These are phyloP conservation scores for Suillus plorans DNA, from an alignment of 768 basidiomycete species.

Conservation along the genomic window DNA sequence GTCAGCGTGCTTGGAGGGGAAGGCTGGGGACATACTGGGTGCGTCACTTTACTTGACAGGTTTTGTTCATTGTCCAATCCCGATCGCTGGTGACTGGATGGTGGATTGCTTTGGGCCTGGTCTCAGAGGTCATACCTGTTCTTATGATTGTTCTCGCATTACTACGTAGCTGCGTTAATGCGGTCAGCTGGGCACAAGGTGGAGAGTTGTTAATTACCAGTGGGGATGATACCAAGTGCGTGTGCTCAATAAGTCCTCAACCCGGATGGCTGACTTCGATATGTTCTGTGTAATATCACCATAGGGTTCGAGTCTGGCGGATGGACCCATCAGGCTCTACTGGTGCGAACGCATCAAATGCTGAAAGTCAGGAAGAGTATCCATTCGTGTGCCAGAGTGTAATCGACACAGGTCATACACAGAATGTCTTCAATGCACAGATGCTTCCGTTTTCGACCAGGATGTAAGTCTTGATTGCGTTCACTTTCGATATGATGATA, in stretches of 20 bases:
- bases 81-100: neutral
- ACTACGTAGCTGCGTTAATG: constrained; percentile 68
- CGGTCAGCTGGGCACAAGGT: constrained; percentile 68
- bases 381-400: constrained; percentile 65
- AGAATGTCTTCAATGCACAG: constrained; percentile 84
- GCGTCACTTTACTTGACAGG: constrained; percentile 13
- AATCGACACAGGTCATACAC: constrained; percentile 77
- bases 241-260: constrained; percentile 3
- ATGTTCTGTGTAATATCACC: constrained; percentile 4
- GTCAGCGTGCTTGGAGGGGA: constrained; percentile 72
- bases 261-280: neutral
- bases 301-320: constrained; percentile 77
- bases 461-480: constrained; percentile 51
- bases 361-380: constrained; percentile 38
- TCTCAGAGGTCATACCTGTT: neutral
- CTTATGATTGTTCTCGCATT: neutral
- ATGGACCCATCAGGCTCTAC: constrained; percentile 42
- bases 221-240: constrained; percentile 72
- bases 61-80: neutral
- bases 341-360: constrained; percentile 18
- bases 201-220: constrained; percentile 67
- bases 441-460: constrained; percentile 78
- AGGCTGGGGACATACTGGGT: constrained; percentile 70
- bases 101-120: neutral
- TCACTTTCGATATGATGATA: constrained; percentile 9